Base-by-base conservation (phyloP, 805 yeast genomes). In the Isabelozyma gotoi region DNA sequence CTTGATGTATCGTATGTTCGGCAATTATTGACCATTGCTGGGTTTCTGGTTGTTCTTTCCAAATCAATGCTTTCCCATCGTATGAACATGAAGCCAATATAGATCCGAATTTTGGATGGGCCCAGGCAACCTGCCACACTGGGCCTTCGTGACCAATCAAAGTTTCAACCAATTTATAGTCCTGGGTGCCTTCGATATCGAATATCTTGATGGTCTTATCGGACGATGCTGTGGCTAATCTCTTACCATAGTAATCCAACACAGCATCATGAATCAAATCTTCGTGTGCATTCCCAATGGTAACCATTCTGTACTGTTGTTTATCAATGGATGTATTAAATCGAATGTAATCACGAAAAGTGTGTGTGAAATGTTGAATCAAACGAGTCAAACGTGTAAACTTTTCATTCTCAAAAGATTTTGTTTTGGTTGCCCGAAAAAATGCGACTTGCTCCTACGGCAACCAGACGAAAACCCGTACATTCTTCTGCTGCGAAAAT, bases 111-210 rank as follows among this genome's bases (percentile, higher is more conserved):
- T 92, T 92, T 24, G 99, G 99, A 63, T 94, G 99, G 2, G 98
- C 98, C 99, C 99, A 94, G 42, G 88, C 81, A 16, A 90, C 96
- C 69, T 92, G 96, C 99, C 99, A 94, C 38, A 94, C 97, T 10
- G 99, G 98, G 27, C 98, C 99, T 49, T 90, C 97, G 65, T 94
- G 99, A 32, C 96, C 97, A 39, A 80, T 75, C 50, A 94, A 73
- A 1, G 98, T 91, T 52, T 90, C 97, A 15, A 85, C 76, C 40
- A 90, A 74, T 60, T 78, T 85, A 65, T 89, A 92, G 57, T 74
- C 80, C 37, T 88, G 95, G 32, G 92, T 94, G 7, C 74, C 75
- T 39, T 88, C 92, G 36, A 92, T 83, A 53, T 91, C 96, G 65
- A 89, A 94, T 45, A 94, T 84, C 70, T 91, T 89, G 70, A 92